Base-by-base conservation (phyloP, 352 stramenopile species). In the Phytophthora constricta region DNA sequence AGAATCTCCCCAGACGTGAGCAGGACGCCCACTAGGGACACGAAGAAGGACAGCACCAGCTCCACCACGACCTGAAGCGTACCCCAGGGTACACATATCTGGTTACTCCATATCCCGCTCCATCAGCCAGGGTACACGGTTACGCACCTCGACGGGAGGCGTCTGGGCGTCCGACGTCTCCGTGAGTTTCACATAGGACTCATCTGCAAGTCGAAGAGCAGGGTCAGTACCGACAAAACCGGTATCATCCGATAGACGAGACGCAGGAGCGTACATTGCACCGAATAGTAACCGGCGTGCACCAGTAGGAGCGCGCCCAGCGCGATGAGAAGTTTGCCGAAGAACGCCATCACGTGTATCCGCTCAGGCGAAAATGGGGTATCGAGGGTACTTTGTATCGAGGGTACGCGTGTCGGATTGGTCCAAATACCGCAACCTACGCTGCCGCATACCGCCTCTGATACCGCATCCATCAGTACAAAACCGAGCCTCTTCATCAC, bases 51-150 rank as follows among this genome's bases (percentile, higher is more conserved):
- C 25, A 80, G 58, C 49, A 87, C 76, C 22, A 94, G 79, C 70
- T 94, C 86, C 25, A 91, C 57, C 5, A 92, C 80, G 16, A 89
- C 85, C 85, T 93, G n/a, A n/a, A n/a, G n/a, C n/a, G n/a, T n/a
- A n/a, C n/a, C n/a, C n/a, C n/a, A n/a, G n/a, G n/a, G n/a, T n/a
- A n/a, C n/a, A n/a, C n/a, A n/a, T n/a, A n/a, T n/a, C n/a, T n/a
- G n/a, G n/a, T n/a, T n/a, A n/a, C n/a, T n/a, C n/a, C n/a, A n/a
- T n/a, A n/a, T n/a, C n/a, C n/a, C n/a, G n/a, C n/a, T n/a, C n/a
- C n/a, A n/a, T n/a, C n/a, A n/a, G n/a, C n/a, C n/a, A n/a, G n/a
- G n/a, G n/a, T n/a, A n/a, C 19, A 4, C 4, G 19, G 60, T 60
- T 57, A 58, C 58, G 46, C 47, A 93, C 86, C 71, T 85, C 82